Evolutionary conservation across 176 grass and related monocot species (phyloP), one percentile per base, ranked within the genome.

Genomic region (Avena eriantha): DNA sequence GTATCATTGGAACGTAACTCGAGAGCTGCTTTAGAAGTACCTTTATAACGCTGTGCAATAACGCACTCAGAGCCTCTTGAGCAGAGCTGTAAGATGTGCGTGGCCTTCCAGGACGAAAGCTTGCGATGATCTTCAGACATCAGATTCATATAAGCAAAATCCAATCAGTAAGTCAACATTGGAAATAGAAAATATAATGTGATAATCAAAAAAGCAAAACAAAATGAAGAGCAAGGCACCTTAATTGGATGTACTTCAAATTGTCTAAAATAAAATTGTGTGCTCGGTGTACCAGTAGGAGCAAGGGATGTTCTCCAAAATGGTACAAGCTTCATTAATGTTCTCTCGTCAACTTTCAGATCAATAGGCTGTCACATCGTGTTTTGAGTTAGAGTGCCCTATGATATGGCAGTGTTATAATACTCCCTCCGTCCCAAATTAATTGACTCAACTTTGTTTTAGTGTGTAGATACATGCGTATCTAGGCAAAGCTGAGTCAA

Each of bases 171-270:
- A 70, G 1, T 63, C 24, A 83, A 76, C 63, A 65, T 48, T 73
- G 33, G 84, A 55, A 76, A 85, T 54, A 65, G 33, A 87, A 55
- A 76, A 85, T 54, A 65, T 16, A 41, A 87, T 18, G 4, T 56
- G 24, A 74, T 57, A 59, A 39, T 83, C 53, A 86, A 54, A 80
- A 45, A 85, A 86, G n/a, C 10, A 65, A 86, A 83, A 77, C 61
- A 83, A 85, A 53, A 75, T 10, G 14, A 77, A 84, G 56, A 88
- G 50, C 48, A 17, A 12, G 76, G 84, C 21, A 97, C 94, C 94
- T 94, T 97, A 77, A 94, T 94, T 88, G 94, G 94, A 87, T 97
- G 94, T 83, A 94, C 90, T 91, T 97, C 92, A 58, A 97, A 97
- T 82, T 90, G 90, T 67, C 82, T 93, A 85, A 97, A 97, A 83